These are phyloP conservation scores for Albatrellus ellisii DNA, from an alignment of 768 basidiomycete species.

Conservation along the genomic window DNA sequence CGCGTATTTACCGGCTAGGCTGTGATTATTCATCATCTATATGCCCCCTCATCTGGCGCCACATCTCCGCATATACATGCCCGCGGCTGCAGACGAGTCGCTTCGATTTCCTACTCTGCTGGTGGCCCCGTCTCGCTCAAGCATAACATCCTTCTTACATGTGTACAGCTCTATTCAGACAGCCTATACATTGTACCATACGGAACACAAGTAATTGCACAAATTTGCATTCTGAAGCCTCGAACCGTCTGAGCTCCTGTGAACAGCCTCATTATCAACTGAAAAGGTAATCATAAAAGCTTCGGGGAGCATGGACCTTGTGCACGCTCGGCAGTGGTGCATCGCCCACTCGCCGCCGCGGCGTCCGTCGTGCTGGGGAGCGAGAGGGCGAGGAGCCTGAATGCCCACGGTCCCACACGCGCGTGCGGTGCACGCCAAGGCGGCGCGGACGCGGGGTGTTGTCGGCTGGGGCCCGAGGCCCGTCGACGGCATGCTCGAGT, in stretches of 20 bases:
- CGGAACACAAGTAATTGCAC: too few relatives aligned
- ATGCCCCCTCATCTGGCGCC: background rate
- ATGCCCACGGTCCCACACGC: conserved; percentile 20
- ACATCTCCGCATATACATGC: too few relatives aligned
- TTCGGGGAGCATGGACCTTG: background rate
- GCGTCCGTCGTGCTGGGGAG: conserved; percentile 34
- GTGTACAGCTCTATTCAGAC: too few relatives aligned
- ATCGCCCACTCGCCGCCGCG: conserved; percentile 15
- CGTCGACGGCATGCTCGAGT: conserved; percentile 9
- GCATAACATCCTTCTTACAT: too few relatives aligned
- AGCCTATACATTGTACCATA: too few relatives aligned
- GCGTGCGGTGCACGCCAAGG: conserved; percentile 17
- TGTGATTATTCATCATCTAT: background rate
- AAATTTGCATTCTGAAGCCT: too few relatives aligned
- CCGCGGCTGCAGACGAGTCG: too few relatives aligned
- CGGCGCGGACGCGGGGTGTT: conserved; percentile 15
- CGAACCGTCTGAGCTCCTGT: too few relatives aligned
- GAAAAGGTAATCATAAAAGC: conserved; percentile 12
- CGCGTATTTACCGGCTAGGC: conserved; percentile 36
- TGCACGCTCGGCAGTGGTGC: background rate
- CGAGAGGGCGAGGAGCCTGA: conserved; percentile 42
- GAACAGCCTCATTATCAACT: conserved; percentile 4
- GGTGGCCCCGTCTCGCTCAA: too few relatives aligned
- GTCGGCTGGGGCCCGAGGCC: conserved; percentile 14
- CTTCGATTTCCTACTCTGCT: too few relatives aligned